Base-by-base conservation (phyloP, 805 yeast species). In the Ogataea haglerorum region DNA sequence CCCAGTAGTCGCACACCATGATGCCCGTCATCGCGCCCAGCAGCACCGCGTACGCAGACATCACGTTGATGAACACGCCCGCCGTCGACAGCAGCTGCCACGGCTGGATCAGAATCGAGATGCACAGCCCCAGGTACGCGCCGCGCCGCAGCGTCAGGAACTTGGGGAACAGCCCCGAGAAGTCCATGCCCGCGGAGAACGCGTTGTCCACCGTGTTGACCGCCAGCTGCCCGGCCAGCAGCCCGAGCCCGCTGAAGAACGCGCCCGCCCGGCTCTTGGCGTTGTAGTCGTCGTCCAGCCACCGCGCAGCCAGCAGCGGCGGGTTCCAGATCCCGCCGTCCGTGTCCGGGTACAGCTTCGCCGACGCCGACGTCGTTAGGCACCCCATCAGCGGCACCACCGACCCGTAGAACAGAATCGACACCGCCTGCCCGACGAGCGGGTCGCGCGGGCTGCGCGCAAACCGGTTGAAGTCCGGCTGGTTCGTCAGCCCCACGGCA, bases 11-110 rank as follows among this genome's bases (percentile, higher is more conserved):
- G 22, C 78, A 68, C 30, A 70, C 66, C 36, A 79, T 69, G 23
- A 82, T 83, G 44, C 91, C 95, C 6, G 87, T 84, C 55, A 84
- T 80, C 12, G 90, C 77, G 40, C 85, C 68, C 52, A 83, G 82
- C 6, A 56, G 56, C 25, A 64, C 51, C 6, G 49, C 44, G 16
- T 42, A 46, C 10, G 49, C 46, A 3, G 49, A 46, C 49, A 46
- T 46, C 4, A 46, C 49, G 18, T 46, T 34, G 14, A 46, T 42
- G 49, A 70, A 68, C 8, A 54, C 54, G 5, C 64, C 51, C 2
- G 72, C 59, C 19, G 65, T 54, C 30, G 64, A 56, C 21, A 60
- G 56, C 21, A 69, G 55, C 26, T 55, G 56, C 75, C 75, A 70
- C 9, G 75, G 75, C 43, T 64, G 67, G 22, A 60, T 48, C 10